phyloP scores from a whole-genome alignment of 495 filamentous ascomycete genomes.

The Delitschia confertaspora region DNA sequence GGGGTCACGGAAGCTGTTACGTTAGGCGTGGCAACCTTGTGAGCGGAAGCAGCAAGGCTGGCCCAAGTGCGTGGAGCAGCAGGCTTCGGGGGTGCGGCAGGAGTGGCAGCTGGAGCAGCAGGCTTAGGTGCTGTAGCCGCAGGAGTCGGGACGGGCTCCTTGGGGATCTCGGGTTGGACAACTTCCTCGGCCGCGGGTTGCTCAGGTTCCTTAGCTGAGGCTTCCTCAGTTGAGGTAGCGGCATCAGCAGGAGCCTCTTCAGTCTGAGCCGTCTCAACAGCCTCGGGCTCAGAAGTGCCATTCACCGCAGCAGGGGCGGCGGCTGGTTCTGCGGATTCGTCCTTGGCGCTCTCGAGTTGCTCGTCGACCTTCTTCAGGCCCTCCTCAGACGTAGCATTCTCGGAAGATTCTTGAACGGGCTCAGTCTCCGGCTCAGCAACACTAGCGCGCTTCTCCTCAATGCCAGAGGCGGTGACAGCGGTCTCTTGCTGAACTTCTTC shows the following conservation, averaged over 20 bases:
- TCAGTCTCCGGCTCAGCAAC: conserved; percentile 27
- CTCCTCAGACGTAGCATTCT: conserved; percentile 33
- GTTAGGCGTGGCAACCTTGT: conserved; percentile 36
- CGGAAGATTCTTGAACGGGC: conserved; percentile 29
- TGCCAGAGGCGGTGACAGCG: conserved; percentile 33
- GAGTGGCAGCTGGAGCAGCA: conserved; percentile 33
- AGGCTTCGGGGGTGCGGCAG: conserved; percentile 39
- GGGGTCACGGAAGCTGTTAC: conserved; percentile 17
- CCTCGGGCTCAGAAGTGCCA: conserved; percentile 23
- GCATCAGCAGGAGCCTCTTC: conserved; percentile 25
- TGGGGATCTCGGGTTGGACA: conserved; percentile 46
- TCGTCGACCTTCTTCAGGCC: conserved; percentile 46
- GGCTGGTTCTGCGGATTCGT: conserved; percentile 35
- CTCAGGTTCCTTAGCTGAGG: conserved; percentile 25
- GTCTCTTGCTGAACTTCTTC: conserved; percentile 40
- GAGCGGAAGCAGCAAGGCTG: conserved; percentile 55
- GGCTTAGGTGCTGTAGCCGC: conserved; percentile 38
- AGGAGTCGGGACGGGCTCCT: conserved; percentile 52
- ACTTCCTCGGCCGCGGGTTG: conserved; percentile 34
- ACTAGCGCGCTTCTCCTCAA: conserved; percentile 33
- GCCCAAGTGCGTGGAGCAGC: conserved; percentile 82
- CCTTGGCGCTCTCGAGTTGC: conserved; percentile 44
- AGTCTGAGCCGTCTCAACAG: conserved; percentile 20
- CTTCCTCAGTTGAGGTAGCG: conserved; percentile 26
- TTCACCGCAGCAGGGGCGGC: conserved; percentile 25